A percentile compares a stretch with the other conserved stretches of the same genome.
phyloP scores from a whole-genome alignment of 805 yeast genomes.

The Pichia nakasei region DNA sequence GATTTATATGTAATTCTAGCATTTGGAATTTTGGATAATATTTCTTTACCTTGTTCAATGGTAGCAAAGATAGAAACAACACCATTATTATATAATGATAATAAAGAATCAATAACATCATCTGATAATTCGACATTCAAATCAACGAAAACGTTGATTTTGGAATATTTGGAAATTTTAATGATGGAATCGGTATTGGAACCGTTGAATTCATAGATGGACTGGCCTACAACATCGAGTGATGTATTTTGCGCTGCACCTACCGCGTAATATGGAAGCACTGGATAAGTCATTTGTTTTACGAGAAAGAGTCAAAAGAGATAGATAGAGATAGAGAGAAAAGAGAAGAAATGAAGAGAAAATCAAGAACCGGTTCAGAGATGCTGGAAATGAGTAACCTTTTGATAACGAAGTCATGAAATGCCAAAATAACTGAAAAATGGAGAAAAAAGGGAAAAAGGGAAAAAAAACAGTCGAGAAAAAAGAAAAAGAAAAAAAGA shows the following conservation, averaged over 20 bases:
- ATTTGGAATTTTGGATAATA: slow-evolving; percentile 25
- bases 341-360: background rate
- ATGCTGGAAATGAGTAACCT: no score
- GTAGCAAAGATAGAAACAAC: slow-evolving; percentile 20
- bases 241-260: slow-evolving; percentile 9
- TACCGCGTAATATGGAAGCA: slow-evolving; percentile 22
- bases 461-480: background rate
- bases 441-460: no score
- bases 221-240: slow-evolving; percentile 24
- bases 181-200: slow-evolving; percentile 13
- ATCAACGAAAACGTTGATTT: slow-evolving; percentile 17
- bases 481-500: background rate
- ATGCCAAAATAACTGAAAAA: no score
- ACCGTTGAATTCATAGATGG: slow-evolving; percentile 16
- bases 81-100: slow-evolving; percentile 26
- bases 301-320: background rate
- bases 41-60: slow-evolving; percentile 12
- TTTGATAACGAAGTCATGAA: no score
- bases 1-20: slow-evolving; percentile 25
- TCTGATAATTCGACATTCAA: slow-evolving; percentile 15
- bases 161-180: slow-evolving; percentile 9
- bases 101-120: slow-evolving; percentile 12
- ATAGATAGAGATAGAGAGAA: background rate
- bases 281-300: slow-evolving; percentile 25
- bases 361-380: no score